Conservation (phyloP, 495 filamentous ascomycete species). For the Aspergillus steynii region DNA sequence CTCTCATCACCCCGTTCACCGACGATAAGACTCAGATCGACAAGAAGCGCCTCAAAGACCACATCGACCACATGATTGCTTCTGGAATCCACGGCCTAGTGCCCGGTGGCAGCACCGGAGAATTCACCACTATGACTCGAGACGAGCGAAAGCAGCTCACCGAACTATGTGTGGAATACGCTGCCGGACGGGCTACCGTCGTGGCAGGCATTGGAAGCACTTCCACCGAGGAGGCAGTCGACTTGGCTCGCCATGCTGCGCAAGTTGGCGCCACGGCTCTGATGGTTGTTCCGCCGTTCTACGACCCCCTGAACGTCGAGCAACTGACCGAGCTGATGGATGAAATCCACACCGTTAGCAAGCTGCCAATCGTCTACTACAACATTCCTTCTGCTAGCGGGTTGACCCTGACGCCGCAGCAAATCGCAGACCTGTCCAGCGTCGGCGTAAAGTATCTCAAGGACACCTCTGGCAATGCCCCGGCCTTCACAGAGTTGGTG, state of each 20-base stretch:
- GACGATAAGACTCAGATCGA: conserved; percentile 36
- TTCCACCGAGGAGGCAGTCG: conserved; percentile 31
- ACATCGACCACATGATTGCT: conserved; percentile 37
- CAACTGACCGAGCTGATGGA: conserved; percentile 33
- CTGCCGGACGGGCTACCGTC: conserved; percentile 38
- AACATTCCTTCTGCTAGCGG: conserved; percentile 36
- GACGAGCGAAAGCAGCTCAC: conserved; percentile 41
- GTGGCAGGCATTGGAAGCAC: conserved; percentile 33
- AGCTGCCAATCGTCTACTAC: conserved; percentile 38
- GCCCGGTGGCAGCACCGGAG: conserved; percentile 40
- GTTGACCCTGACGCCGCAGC: conserved; percentile 23
- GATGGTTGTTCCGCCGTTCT: conserved; percentile 45
- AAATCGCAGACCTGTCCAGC: conserved; percentile 31
- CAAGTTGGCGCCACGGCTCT: conserved; percentile 31
- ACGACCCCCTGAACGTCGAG: conserved; percentile 32
- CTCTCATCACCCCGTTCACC: conserved; percentile 41
- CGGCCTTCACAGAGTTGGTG: conserved; percentile 35
- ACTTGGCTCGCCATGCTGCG: conserved; percentile 35
- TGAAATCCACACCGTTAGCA: conserved; percentile 27
- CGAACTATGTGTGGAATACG: conserved; percentile 37
- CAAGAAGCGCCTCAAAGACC: conserved; percentile 29
- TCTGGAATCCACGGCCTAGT: conserved; percentile 42
- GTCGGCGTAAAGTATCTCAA: conserved; percentile 38
- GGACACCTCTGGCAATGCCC: conserved; percentile 40
- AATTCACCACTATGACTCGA: conserved; percentile 35